Conservation (phyloP, 2,329 filamentous ascomycete species). For the Curvularia eragrostidis region DNA sequence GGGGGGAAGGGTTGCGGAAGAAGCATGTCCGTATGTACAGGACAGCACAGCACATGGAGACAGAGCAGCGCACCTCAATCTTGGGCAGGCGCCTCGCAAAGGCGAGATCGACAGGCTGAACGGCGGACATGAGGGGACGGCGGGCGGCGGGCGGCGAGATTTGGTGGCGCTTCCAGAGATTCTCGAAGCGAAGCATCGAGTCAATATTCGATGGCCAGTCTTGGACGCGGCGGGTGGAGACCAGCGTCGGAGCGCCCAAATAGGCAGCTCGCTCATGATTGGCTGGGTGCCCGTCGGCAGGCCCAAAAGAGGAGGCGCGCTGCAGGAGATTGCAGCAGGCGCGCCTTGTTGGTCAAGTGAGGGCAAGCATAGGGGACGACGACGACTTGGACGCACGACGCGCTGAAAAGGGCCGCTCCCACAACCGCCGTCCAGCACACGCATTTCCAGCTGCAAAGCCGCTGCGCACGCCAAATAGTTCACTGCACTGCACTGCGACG, state of each 20-base stretch:
- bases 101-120: slow-evolving; percentile 24
- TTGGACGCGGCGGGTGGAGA: slow-evolving; percentile 22
- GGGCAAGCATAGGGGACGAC: slow-evolving; percentile 1
- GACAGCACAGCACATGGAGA: background rate
- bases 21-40: no score
- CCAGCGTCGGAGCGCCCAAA: slow-evolving; percentile 14
- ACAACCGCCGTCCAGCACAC: no score
- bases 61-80: slow-evolving; percentile 46
- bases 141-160: slow-evolving; percentile 6
- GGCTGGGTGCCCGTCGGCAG: background rate
- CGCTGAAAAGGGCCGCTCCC: slow-evolving; percentile 1
- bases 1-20: slow-evolving; percentile 20
- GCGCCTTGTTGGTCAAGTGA: slow-evolving; percentile 38
- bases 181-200: slow-evolving; percentile 27
- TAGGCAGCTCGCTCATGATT: slow-evolving; percentile 4
- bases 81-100: slow-evolving; percentile 53
- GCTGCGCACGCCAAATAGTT: background rate
- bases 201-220: slow-evolving; percentile 12
- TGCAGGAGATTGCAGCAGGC: slow-evolving; percentile 39
- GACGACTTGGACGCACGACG: background rate
- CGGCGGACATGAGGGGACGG: slow-evolving; percentile 24
- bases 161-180: slow-evolving; percentile 32
- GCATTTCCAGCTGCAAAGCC: no score
- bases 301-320: slow-evolving; percentile 31
- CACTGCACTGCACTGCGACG: background rate